Evolutionary conservation across 2,329 filamentous ascomycete species (phyloP), one percentile per base, ranked within the genome.

Genomic region (Aspergillus uvarum): DNA sequence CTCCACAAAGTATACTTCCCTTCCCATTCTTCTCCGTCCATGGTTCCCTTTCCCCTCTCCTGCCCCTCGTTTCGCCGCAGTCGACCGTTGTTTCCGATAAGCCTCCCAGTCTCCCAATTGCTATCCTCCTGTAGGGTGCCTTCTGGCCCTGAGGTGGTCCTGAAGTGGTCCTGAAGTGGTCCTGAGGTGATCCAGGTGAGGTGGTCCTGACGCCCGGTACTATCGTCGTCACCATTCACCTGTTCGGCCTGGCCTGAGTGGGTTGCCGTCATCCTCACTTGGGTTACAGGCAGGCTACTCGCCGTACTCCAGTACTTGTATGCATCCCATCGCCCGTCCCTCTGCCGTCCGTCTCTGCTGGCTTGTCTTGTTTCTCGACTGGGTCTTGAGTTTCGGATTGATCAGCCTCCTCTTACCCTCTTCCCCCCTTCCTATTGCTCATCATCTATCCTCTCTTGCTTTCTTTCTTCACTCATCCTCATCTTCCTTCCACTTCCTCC

Each of bases 31-130:
- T 21, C 21, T 47, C n/a, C 19, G 35, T 58, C 49, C 48, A 53
- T 58, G 16, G 51, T 24, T 54, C 49, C 24, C 29, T 31, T 54
- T 54, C 16, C 24, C 53, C 35, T 58, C 50, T 47, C 35, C 59
- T 66, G 61, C 64, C 65, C 63, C 64, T 65, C 64, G 61, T 63
- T 64, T 64, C 62, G 55, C 55, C 60, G 47, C 59, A 64, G 68
- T 67, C 59, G 59, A 61, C 63, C 65, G 65, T 67, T 63, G 66
- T 65, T 74, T 72, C 70, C 69, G 71, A 74, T 72, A 70, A 74
- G 71, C 69, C 26, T 29, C 7, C 26, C 26, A 29, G 7, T 29
- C 69, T 69, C 68, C 62, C 29, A 54, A 22, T 48, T 49, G 31
- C 48, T 59, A 26, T 54, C 47, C 42, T 51, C 38, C 35, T 35